Percentiles rank a stretch among this genome's conserved stretches.
Evolutionary conservation across 345 rosid genomes (phyloP).

Genomic region (Arabidopsis thaliana): DNA sequence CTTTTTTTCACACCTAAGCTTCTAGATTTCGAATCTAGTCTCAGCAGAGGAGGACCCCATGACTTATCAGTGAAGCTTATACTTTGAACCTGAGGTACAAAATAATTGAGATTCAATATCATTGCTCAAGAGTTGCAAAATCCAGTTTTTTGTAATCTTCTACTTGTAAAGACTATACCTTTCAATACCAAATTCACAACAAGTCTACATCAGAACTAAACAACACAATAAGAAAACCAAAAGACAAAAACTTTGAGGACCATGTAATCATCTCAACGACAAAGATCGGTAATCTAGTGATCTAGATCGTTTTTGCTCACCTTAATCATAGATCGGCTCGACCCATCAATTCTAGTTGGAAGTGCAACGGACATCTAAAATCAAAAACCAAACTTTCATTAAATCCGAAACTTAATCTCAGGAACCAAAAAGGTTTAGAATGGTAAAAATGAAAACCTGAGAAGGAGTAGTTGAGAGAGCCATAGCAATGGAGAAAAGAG

Average conservation of each 20-base stretch:
- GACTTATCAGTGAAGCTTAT: constrained; percentile 61
- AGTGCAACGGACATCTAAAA: constrained; percentile 38
- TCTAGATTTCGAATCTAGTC: constrained; percentile 55
- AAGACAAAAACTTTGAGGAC: constrained; percentile 15
- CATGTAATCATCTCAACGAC: constrained; percentile 43
- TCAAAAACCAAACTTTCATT: constrained; percentile 26
- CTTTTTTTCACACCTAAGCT: constrained; percentile 45
- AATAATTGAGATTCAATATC: neutral
- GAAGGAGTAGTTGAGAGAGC: constrained; percentile 41
- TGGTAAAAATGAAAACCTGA: constrained; percentile 33
- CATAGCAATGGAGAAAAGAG: constrained; percentile 30
- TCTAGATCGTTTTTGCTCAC: constrained; percentile 26
- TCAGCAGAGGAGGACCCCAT: constrained; percentile 53
- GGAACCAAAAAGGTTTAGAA: neutral
- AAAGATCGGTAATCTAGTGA: neutral
- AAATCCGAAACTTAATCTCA: neutral
- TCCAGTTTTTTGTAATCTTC: constrained; percentile 25
- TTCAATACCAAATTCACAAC: constrained; percentile 18
- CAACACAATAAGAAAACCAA: neutral
- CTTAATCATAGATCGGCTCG: constrained; percentile 40
- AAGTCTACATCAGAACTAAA: constrained; percentile 32
- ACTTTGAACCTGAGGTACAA: constrained; percentile 60
- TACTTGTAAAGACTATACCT: constrained; percentile 24
- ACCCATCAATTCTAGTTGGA: constrained; percentile 43
- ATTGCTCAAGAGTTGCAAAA: neutral